Percentiles rank a stretch among this genome's conserved stretches.
Evolutionary conservation across 116 monocot genomes (phyloP).

Genomic region (Papilionanthe hybrid): DNA sequence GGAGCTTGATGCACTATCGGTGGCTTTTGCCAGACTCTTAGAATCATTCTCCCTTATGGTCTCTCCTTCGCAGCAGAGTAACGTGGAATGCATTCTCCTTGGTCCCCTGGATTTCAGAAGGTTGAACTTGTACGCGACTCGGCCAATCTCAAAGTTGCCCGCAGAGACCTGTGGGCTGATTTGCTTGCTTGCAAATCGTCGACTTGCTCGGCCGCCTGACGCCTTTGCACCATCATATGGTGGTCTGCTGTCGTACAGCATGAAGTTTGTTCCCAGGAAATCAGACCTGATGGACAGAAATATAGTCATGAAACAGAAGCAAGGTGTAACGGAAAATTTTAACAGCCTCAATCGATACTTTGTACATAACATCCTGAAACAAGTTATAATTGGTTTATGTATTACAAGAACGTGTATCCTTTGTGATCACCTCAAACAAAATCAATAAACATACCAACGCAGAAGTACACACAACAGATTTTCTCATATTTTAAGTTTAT

Average conservation of each 20-base stretch:
- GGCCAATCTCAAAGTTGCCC: slow-evolving; percentile 64
- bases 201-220: slow-evolving; percentile 40
- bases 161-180: slow-evolving; percentile 75
- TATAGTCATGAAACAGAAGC: too few species aligned
- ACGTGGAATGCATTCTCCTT: slow-evolving; percentile 60
- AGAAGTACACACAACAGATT: too few species aligned
- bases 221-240: slow-evolving; percentile 54
- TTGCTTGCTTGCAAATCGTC: slow-evolving; percentile 68
- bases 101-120: slow-evolving; percentile 75
- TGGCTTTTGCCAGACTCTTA: not conserved
- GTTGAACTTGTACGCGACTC: slow-evolving; percentile 81
- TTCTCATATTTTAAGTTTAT: too few species aligned
- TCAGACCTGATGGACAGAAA: slow-evolving; percentile 49
- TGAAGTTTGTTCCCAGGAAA: slow-evolving; percentile 81
- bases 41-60: slow-evolving; percentile 11
- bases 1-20: not conserved
- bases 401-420: too few species aligned
- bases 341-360: too few species aligned
- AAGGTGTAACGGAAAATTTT: too few species aligned
- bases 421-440: too few species aligned
- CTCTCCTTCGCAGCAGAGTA: slow-evolving; percentile 23
- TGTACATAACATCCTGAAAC: too few species aligned
- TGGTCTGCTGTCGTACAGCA: slow-evolving; percentile 54
- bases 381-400: too few species aligned
- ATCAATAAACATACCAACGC: too few species aligned